These are phyloP conservation scores for Eudorina sp. DNA, from an alignment of 139 green algal genomes.

Conservation along the genomic window DNA sequence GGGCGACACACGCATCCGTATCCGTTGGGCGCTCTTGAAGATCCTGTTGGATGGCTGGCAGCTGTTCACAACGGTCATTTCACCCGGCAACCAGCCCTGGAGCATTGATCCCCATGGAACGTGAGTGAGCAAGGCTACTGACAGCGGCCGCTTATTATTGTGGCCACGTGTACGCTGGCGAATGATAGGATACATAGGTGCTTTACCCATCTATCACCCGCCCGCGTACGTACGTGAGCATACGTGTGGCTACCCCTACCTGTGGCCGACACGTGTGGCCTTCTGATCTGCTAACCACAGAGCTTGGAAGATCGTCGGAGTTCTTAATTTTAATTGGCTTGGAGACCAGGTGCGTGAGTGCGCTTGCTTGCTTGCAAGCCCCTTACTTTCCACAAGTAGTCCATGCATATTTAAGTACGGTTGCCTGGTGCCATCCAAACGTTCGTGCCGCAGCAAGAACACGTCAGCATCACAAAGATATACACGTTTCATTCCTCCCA, in stretches of 20 bases:
- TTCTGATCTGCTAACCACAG: background rate
- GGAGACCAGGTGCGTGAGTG: background rate
- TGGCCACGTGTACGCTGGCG: background rate
- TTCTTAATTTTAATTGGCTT: background rate
- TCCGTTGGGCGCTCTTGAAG: conserved; percentile 20
- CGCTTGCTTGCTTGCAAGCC: too few species aligned
- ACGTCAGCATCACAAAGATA: too few species aligned
- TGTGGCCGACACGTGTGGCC: too few species aligned
- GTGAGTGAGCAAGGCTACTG: too few species aligned
- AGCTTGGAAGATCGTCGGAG: background rate
- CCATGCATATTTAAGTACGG: too few species aligned
- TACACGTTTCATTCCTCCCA: too few species aligned
- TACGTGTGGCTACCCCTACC: background rate
- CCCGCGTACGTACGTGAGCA: background rate
- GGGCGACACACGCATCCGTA: background rate
- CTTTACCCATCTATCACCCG: background rate
- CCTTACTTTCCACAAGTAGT: too few species aligned
- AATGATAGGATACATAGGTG: background rate
- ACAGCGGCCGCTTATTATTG: too few species aligned
- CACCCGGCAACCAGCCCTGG: background rate
- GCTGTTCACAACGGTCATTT: conserved; percentile 6
- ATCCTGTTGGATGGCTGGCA: conserved; percentile 32
- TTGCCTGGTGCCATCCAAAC: too few species aligned
- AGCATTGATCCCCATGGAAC: background rate
- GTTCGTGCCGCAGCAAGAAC: too few species aligned